These are phyloP conservation scores for Calonectria ilicicola DNA, from an alignment of 2,329 filamentous ascomycete species.

Conservation along the genomic window DNA sequence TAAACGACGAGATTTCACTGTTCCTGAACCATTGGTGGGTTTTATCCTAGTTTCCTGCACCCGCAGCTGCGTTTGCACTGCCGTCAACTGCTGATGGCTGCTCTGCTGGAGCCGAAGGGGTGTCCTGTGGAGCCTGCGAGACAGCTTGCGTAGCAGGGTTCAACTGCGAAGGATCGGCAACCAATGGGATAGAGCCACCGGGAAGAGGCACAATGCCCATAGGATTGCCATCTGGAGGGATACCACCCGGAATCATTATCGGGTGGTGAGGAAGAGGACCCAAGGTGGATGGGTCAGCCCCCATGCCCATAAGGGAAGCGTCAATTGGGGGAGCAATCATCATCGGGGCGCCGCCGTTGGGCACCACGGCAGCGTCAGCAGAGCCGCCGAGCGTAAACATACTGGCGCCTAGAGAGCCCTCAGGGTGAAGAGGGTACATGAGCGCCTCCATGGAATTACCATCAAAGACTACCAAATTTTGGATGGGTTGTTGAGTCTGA, in stretches of 20 bases:
- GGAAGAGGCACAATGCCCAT: constrained; percentile 29
- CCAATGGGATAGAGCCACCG: constrained; percentile 19
- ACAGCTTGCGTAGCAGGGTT: constrained; percentile 16
- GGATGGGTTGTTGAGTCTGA: constrained; percentile 90
- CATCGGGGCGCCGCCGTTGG: constrained; percentile 39
- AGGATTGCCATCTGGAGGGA: constrained; percentile 29
- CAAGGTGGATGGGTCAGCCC: constrained; percentile 38
- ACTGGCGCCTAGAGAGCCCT: constrained; percentile 64
- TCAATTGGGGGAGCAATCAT: constrained; percentile 39
- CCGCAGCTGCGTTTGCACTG: constrained; percentile 4
- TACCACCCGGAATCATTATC: constrained; percentile 37
- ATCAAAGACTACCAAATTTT: constrained; percentile 94
- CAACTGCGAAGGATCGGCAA: constrained; percentile 31
- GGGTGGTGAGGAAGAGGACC: constrained; percentile 40
- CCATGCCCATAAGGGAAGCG: constrained; percentile 35
- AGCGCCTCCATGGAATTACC: constrained; percentile 82
- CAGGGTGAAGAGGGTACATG: constrained; percentile 85
- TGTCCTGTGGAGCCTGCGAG: constrained; percentile 16
- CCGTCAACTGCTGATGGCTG: constrained; percentile 23
- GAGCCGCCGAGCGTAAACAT: constrained; percentile 52
- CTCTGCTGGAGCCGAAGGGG: constrained; percentile 17
- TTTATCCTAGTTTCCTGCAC: constrained; percentile 12
- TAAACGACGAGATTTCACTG: background rate
- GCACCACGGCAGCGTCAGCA: constrained; percentile 28
- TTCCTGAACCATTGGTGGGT: background rate